phyloP scores from a whole-genome alignment of 306 rosid genomes.

The Inga leiocalycina region DNA sequence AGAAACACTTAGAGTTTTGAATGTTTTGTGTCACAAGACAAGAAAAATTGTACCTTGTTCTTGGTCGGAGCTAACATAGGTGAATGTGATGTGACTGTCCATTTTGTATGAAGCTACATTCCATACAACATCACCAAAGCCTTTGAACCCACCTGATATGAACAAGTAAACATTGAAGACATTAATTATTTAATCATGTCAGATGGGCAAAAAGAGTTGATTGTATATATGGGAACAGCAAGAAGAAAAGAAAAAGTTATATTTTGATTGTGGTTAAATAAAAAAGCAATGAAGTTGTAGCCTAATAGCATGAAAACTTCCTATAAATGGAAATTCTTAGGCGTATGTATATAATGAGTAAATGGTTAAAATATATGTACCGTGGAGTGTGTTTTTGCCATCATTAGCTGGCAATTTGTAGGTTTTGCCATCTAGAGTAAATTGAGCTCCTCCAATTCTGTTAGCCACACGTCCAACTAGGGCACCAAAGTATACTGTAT shows the following conservation, averaged over 20 bases:
- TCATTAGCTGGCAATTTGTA: not conserved
- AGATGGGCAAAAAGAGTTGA: not conserved
- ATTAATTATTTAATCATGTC: not conserved
- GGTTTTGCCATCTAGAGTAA: not conserved
- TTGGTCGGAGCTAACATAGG: slow-evolving; percentile 54
- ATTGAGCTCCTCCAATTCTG: not conserved
- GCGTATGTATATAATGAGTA: too few relatives aligned
- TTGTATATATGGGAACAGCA: not conserved
- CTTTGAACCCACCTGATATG: slow-evolving; percentile 58
- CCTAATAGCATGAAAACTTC: too few relatives aligned
- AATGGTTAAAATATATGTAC: not conserved
- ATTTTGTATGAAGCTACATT: slow-evolving; percentile 34
- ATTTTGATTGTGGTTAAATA: too few relatives aligned
- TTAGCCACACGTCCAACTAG: not conserved
- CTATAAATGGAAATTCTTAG: too few relatives aligned
- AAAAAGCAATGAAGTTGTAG: too few relatives aligned
- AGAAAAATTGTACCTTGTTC: slow-evolving; percentile 53
- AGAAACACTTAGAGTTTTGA: not conserved
- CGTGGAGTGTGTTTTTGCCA: not conserved
- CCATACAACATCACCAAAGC: slow-evolving; percentile 68
- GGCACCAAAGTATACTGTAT: not conserved
- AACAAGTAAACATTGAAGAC: not conserved
- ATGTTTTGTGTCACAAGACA: not conserved
- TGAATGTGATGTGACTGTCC: slow-evolving; percentile 54
- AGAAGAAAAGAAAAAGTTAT: too few relatives aligned